A percentile compares a stretch with the other conserved stretches of the same genome.
Evolutionary conservation across 2,329 filamentous ascomycete genomes (phyloP).

Genomic region (Ophiostoma himal-ulmi): DNA sequence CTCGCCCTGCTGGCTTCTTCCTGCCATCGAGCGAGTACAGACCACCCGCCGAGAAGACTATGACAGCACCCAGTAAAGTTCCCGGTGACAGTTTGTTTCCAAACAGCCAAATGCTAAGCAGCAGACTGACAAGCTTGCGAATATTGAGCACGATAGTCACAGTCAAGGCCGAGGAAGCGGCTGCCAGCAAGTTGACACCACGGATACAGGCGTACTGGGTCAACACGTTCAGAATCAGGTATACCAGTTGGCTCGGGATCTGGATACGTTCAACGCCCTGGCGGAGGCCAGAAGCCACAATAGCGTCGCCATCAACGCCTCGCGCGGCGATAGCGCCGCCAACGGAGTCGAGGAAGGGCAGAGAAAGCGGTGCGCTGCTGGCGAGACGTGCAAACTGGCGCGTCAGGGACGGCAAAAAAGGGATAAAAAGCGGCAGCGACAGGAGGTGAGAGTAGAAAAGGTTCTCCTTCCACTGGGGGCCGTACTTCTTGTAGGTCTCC

Average conservation of each 20-base stretch:
- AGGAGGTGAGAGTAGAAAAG: conserved; percentile 82
- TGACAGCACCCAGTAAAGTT: conserved; percentile 71
- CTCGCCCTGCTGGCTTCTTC: conserved; percentile 34
- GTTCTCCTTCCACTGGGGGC: conserved; percentile 90
- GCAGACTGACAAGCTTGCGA: conserved; percentile 82
- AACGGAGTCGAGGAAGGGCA: conserved; percentile 33
- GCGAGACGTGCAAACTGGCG: conserved; percentile 59
- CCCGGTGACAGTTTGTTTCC: conserved; percentile 73
- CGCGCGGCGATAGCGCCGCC: not conserved
- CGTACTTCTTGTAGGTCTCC: conserved; percentile 77
- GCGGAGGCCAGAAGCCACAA: conserved; percentile 36
- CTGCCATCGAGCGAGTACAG: conserved; percentile 74
- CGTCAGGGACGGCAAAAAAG: conserved; percentile 60
- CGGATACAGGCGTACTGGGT: conserved; percentile 95
- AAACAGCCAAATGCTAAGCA: conserved; percentile 91
- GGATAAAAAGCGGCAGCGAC: conserved; percentile 69
- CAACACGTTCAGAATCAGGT: conserved; percentile 68
- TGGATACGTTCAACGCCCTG: conserved; percentile 36
- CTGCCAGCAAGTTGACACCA: conserved; percentile 89
- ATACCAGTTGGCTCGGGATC: conserved; percentile 65
- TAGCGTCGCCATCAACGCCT: conserved; percentile 26
- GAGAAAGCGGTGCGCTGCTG: conserved; percentile 54
- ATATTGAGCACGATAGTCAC: conserved; percentile 97
- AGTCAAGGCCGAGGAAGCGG: conserved; percentile 82
- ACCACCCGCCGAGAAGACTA: conserved; percentile 88